Base-by-base conservation (phyloP, 1,284 basidiomycete genomes). In the Meira miltonrushii region DNA sequence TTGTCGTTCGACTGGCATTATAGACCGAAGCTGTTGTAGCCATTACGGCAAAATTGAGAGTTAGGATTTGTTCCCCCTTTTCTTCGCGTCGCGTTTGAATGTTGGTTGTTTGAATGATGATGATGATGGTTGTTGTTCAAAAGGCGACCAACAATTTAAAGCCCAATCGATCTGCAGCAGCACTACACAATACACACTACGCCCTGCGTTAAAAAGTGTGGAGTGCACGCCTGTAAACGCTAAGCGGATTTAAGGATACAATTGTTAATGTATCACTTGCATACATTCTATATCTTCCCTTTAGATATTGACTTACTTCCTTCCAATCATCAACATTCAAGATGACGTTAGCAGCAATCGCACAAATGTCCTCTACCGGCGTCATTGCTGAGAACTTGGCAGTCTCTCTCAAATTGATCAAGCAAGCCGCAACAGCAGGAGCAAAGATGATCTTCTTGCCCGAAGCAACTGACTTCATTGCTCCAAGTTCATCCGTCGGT, bases 401-500 rank as follows among this genome's bases (percentile, higher is more conserved):
- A 0, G 56, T 55, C 10, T 61, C 66, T 0, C 39, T 65, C 23
- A 47, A 54, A 6, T 48, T 83, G n/a, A 74, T 83, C 39, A 65
- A 39, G 62, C 61, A 76, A 9, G 81, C 82, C 0, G 79, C 78
- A 0, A 49, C 53, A 2, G 78, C 77, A 0, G 80, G 80, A 0
- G 81, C 81, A 2, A 75, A 75, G 56, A 78, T 81, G 12, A 67
- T 81, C 55, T 82, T 80, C 60, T 71, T 83, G 5, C 82, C 82
- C 17, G 82, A 83, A 60, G 74, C 82, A 0, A 75, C 81, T 21
- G 82, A 83, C 65, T 83, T 82, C 52, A 82, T 83, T 59, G 79
- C 80, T 1, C 74, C 79, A 8, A 72, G 78, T 13, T 62, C 74
- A 0, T 7, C 56, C 8, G 79, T 79, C 2, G 57, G 64, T 0